Evolutionary conservation across 2,329 filamentous ascomycete species (phyloP).

Genomic region (Neonectria punicea): DNA sequence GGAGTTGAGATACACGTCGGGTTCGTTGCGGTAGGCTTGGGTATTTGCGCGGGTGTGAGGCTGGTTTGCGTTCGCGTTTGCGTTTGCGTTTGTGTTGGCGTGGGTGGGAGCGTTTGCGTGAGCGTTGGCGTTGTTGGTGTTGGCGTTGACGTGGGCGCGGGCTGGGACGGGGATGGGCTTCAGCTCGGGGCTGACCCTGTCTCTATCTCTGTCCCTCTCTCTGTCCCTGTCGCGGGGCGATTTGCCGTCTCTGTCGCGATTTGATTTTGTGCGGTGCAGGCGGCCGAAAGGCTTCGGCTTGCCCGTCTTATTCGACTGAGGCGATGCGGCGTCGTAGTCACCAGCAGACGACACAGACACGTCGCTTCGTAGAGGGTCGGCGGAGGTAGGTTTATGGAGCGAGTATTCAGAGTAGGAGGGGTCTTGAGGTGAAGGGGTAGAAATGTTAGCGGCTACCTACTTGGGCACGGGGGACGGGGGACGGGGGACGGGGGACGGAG

Average conservation of each 20-base stretch:
- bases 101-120: not conserved
- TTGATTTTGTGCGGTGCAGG: constrained; percentile 62
- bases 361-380: constrained; percentile 61
- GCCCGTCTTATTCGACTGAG: constrained; percentile 54
- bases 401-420: constrained; percentile 45
- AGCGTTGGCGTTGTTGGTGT: not conserved
- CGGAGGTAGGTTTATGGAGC: constrained; percentile 52
- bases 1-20: constrained; percentile 44
- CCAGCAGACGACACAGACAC: constrained; percentile 61
- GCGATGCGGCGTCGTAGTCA: constrained; percentile 55
- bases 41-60: not conserved
- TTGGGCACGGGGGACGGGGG: not conserved
- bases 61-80: not conserved
- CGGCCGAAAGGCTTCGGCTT: constrained; percentile 67
- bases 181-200: constrained; percentile 54
- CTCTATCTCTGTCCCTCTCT: constrained; percentile 65
- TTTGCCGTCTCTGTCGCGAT: constrained; percentile 59
- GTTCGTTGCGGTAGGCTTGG: constrained; percentile 35
- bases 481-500: not conserved
- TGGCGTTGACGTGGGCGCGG: constrained; percentile 15
- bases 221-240: constrained; percentile 37
- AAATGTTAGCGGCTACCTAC: constrained; percentile 35
- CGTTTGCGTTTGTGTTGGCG: not conserved
- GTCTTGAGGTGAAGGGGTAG: constrained; percentile 35
- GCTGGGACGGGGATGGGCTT: constrained; percentile 38